A percentile compares a stretch with the other conserved stretches of the same genome.
Evolutionary conservation across 371 early-diverging fungal species (phyloP).

Genomic region (Chytridium lagenaria): DNA sequence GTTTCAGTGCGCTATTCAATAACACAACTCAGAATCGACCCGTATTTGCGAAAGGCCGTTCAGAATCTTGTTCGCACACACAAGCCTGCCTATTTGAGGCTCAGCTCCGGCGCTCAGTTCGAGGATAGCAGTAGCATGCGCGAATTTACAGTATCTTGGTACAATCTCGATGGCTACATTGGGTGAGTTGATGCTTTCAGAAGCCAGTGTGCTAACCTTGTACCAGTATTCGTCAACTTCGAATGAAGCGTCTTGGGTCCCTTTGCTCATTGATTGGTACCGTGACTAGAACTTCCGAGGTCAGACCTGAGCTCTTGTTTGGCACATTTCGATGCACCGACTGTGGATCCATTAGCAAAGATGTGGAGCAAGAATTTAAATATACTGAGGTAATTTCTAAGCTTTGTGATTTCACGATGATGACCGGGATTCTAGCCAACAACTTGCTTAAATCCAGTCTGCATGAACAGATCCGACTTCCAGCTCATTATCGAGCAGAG

Average conservation of each 20-base stretch:
- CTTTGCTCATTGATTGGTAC: constrained; percentile 93
- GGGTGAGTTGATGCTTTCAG: constrained; percentile 42
- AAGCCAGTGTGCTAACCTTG: background rate
- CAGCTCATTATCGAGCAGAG: constrained; percentile 83
- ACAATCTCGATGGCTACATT: constrained; percentile 66
- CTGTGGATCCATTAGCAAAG: constrained; percentile 82
- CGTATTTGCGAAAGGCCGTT: constrained; percentile 84
- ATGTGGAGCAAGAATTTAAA: constrained; percentile 95
- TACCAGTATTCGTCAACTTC: constrained; percentile 80
- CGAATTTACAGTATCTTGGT: constrained; percentile 80
- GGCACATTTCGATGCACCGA: constrained; percentile 94
- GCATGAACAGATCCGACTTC: constrained; percentile 89
- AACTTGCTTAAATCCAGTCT: constrained; percentile 88
- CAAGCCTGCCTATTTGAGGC: constrained; percentile 65
- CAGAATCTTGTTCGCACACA: constrained; percentile 75
- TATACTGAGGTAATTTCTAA: constrained; percentile 83
- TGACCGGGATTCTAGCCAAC: constrained; percentile 67
- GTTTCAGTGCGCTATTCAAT: background rate
- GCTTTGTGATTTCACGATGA: constrained; percentile 15
- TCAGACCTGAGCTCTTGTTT: constrained; percentile 94
- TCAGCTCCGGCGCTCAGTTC: constrained; percentile 30
- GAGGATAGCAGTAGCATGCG: constrained; percentile 49
- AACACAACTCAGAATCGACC: constrained; percentile 68
- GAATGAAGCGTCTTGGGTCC: constrained; percentile 85
- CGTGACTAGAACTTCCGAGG: constrained; percentile 98